phyloP scores from a whole-genome alignment of 202 grass and related monocot species.

The Cymbopogon flexuosus region DNA sequence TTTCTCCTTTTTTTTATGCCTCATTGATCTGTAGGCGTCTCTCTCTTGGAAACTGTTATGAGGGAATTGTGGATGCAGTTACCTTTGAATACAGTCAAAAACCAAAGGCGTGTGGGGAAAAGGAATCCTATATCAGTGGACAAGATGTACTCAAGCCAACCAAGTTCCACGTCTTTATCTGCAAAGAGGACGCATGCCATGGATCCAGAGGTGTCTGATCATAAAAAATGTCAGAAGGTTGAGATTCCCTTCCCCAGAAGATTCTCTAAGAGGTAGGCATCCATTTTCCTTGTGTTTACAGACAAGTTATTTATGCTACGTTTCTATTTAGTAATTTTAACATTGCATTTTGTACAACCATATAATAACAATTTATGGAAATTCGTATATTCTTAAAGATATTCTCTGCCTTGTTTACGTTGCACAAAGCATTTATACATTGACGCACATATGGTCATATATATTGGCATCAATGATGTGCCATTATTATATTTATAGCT shows the following conservation, averaged over 20 bases:
- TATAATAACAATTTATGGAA: neutral
- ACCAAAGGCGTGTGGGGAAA: neutral
- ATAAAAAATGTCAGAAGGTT: neutral
- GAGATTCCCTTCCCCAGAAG: neutral
- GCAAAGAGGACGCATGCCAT: constrained; percentile 18
- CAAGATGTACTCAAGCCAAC: constrained; percentile 28
- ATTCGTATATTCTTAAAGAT: neutral
- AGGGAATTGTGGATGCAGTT: constrained; percentile 37
- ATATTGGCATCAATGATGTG: neutral
- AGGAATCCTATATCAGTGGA: constrained; percentile 24
- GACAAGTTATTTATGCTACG: neutral
- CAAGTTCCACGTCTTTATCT: constrained; percentile 13
- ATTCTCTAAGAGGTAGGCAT: constrained; percentile 27
- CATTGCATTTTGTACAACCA: neutral
- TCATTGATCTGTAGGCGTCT: neutral
- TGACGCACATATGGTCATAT: neutral
- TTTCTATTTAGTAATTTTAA: neutral
- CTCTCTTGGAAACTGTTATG: neutral
- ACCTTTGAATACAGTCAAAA: neutral
- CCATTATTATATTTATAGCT: neutral
- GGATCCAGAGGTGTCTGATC: constrained; percentile 27
- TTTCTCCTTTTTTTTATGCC: neutral
- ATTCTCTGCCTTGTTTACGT: neutral
- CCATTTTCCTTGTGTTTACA: neutral
- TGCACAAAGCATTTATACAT: constrained; percentile 17